Evolutionary conservation across 2,329 filamentous ascomycete genomes (phyloP).

Genomic region (Colletotrichum falcatum): DNA sequence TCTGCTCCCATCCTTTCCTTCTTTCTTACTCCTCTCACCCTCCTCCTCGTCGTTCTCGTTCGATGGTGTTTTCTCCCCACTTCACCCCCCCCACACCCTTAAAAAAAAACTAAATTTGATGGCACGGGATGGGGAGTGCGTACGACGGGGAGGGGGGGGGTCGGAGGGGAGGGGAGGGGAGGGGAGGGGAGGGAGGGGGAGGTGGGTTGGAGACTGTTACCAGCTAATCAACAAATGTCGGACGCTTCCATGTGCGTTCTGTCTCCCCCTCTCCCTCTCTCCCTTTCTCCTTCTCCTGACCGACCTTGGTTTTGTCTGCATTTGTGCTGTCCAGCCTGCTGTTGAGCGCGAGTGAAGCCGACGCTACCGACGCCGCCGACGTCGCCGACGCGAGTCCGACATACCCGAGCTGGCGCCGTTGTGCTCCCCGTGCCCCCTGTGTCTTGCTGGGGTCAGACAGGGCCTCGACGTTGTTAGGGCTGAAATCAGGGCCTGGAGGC

Average conservation of each 20-base stretch:
- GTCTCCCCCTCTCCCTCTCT: no score
- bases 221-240: not conserved
- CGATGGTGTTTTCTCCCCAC: no score
- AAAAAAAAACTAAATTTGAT: not conserved
- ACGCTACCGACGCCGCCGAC: conserved; percentile 23
- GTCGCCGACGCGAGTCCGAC: conserved; percentile 28
- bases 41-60: not conserved
- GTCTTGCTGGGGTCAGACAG: not conserved
- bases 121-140: not conserved
- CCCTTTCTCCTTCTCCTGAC: not conserved
- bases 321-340: not conserved
- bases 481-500: conserved; percentile 7
- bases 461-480: conserved; percentile 14
- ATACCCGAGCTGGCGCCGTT: conserved; percentile 10
- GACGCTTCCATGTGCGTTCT: not conserved
- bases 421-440: not conserved
- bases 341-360: not conserved
- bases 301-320: not conserved
- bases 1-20: not conserved
- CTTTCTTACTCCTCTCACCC: no score
- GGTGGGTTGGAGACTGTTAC: not conserved
- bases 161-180: no score
- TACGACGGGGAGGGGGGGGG: not conserved
- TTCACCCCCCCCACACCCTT: no score
- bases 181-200: not conserved